Percentiles rank a stretch among this genome's conserved stretches.
Evolutionary conservation across 2,329 filamentous ascomycete species (phyloP).

Genomic region (Lachnellula arida): DNA sequence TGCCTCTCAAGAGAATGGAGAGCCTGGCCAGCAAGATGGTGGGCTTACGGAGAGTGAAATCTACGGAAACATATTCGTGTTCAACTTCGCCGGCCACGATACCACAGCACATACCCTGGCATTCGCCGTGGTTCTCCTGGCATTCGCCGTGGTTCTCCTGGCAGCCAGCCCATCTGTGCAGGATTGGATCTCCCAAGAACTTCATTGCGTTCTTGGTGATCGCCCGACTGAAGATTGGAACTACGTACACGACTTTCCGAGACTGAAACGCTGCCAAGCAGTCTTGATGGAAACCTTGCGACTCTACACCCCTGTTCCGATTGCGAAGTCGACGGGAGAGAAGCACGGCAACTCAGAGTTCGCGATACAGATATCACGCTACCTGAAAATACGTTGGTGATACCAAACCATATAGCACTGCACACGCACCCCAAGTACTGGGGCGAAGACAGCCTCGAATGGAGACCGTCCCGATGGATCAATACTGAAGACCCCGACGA

Average conservation of each 20-base stretch:
- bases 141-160: constrained; percentile 63
- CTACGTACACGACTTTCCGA: background rate
- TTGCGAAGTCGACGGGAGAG: constrained; percentile 41
- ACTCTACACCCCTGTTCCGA: constrained; percentile 47
- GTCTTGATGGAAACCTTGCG: background rate
- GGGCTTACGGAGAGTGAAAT: constrained; percentile 30
- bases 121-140: constrained; percentile 62
- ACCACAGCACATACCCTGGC: constrained; percentile 70
- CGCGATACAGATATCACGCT: constrained; percentile 9
- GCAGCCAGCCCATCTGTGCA: constrained; percentile 62
- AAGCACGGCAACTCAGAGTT: constrained; percentile 7
- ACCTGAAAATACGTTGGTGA: constrained; percentile 36
- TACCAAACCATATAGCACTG: background rate
- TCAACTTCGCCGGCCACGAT: constrained; percentile 69
- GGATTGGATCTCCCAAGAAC: constrained; percentile 58
- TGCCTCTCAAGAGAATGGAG: background rate
- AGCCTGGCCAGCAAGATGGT: background rate
- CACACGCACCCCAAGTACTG: constrained; percentile 7
- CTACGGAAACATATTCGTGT: constrained; percentile 63
- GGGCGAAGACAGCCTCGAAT: background rate
- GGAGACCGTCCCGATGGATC: background rate
- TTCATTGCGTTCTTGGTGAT: constrained; percentile 31
- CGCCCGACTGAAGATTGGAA: background rate
- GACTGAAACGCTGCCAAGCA: constrained; percentile 2
- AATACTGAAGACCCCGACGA: background rate